Base-by-base conservation (phyloP, 2,329 filamentous ascomycete species). In the Fusarium bulbicola region DNA sequence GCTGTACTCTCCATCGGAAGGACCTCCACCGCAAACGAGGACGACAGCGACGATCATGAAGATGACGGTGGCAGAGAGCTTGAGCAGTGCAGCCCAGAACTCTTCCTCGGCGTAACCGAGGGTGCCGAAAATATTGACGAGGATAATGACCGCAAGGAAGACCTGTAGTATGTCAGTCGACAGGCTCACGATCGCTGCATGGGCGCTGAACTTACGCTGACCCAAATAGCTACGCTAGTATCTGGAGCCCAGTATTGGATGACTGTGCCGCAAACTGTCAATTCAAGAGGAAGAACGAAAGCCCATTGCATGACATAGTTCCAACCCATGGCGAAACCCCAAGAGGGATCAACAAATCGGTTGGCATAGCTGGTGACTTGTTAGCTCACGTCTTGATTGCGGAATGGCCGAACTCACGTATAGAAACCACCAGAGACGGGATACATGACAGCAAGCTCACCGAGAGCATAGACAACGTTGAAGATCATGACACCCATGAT, bases 1-100 rank as follows among this genome's bases (percentile, higher is more conserved):
- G 65, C 67, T 54, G 72, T 86, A 87, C 26, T 70, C 60, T 39
- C 86, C 85, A 28, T 76, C 81, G 2, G 82, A 84, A 7, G 90
- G 89, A 3, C 89, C 90, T 63, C 90, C 90, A 26, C 90, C 90
- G 10, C 85, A 84, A 45, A 90, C 87, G 42, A 90, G 83, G 28
- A 91, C 82, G 40, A 92, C 85, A 21, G 86, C 86, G 49, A 91
- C 85, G 67, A 92, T 85, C 82, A 93, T 91, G 81, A 92, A 92
- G 52, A 90, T 86, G 39, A 89, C 79, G 13, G 87, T 89, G 8
- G 90, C 89, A 1, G 80, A 77, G 18, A 91, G 83, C 76, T 92
- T 92, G 65, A 91, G 81, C 11, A 86, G 78, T 11, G 86, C 85
- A 3, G 90, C 85, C 77, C 86, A 84, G 75, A 91, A 92, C 74